Percentiles rank a stretch among this genome's conserved stretches.
phyloP scores from a whole-genome alignment of 2,329 filamentous ascomycete species.

The Ophiocordyceps robertsii region DNA sequence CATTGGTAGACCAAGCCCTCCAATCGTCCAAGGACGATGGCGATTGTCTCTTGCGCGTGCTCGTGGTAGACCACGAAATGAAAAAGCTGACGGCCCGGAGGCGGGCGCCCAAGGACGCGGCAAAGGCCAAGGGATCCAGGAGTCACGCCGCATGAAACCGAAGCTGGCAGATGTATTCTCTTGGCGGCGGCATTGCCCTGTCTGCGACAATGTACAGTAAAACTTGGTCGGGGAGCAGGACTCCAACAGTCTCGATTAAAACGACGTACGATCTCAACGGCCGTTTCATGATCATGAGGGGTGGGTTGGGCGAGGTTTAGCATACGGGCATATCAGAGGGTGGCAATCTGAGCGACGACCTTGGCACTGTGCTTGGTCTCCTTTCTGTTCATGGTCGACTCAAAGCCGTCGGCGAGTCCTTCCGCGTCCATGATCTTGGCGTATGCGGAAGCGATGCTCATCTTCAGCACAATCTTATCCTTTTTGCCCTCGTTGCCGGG shows the following conservation, averaged over 20 bases:
- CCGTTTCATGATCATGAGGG: neutral
- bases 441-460: constrained; percentile 17
- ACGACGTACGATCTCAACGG: neutral
- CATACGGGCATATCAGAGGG: constrained; percentile 6
- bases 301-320: neutral
- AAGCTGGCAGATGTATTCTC: constrained; percentile 10
- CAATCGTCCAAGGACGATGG: constrained; percentile 17
- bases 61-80: constrained; percentile 24
- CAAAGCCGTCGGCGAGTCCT: constrained; percentile 19
- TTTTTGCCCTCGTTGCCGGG: constrained; percentile 17
- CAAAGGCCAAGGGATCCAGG: constrained; percentile 10
- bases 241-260: neutral
- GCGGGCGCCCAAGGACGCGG: constrained; percentile 12
- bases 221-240: too few species aligned
- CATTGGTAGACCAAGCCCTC: constrained; percentile 15
- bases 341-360: constrained; percentile 16
- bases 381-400: constrained; percentile 19
- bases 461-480: constrained; percentile 20
- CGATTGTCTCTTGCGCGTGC: constrained; percentile 18
- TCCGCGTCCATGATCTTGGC: constrained; percentile 17
- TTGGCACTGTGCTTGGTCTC: constrained; percentile 17
- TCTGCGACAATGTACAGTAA: too few species aligned
- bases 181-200: neutral
- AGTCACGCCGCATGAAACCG: constrained; percentile 9
- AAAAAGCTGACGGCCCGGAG: constrained; percentile 24